Conservation (phyloP, 2,329 filamentous ascomycete genomes). For the Stachybotrys elegans region DNA sequence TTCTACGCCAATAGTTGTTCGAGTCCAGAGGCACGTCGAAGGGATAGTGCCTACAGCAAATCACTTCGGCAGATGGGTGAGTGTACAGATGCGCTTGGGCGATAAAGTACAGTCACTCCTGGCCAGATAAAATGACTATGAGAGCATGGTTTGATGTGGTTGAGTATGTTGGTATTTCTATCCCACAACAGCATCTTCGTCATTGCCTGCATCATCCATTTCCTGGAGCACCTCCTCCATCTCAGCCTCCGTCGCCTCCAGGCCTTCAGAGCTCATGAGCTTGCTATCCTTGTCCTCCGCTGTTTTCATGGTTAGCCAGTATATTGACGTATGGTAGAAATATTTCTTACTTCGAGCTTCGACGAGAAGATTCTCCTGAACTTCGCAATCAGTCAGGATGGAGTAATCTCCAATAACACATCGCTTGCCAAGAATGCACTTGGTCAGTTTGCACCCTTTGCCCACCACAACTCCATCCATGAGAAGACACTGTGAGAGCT, state of each 20-base stretch:
- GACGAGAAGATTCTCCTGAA: slow-evolving; percentile 83
- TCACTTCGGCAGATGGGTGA: no score
- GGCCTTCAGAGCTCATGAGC: slow-evolving; percentile 61
- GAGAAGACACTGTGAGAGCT: slow-evolving; percentile 78
- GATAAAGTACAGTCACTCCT: no score
- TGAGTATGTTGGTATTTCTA: no score
- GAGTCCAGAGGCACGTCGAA: no score
- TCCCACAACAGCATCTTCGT: neutral
- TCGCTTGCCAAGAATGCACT: slow-evolving; percentile 78
- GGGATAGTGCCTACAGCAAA: no score
- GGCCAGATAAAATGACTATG: no score
- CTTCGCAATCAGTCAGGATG: slow-evolving; percentile 82
- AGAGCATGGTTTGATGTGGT: no score
- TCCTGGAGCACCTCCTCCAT: slow-evolving; percentile 48
- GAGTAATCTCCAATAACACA: slow-evolving; percentile 78
- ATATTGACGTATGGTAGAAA: neutral
- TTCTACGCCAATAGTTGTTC: no score
- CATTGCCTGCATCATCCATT: slow-evolving; percentile 29
- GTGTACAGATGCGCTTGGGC: no score
- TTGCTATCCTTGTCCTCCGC: slow-evolving; percentile 64
- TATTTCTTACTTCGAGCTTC: slow-evolving; percentile 65
- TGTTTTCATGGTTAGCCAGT: slow-evolving; percentile 20
- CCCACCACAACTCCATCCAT: slow-evolving; percentile 91
- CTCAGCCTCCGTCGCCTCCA: slow-evolving; percentile 60
- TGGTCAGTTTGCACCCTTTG: slow-evolving; percentile 77